Evolutionary conservation across 331 rosid species (phyloP).

Genomic region (Stylosanthes scabra): DNA sequence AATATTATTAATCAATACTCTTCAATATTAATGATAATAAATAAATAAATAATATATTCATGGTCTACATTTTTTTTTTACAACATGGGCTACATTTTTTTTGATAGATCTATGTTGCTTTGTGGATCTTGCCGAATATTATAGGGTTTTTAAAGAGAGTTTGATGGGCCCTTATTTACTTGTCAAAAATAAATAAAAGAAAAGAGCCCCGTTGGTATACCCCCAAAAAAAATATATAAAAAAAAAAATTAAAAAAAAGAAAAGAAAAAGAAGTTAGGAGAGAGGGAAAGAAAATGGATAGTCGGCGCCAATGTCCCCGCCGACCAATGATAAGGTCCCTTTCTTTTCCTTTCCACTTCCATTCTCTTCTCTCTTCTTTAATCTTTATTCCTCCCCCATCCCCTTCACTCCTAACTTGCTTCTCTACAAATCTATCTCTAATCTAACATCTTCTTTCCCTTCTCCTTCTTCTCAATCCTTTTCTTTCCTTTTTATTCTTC

Average conservation of each 20-base stretch:
- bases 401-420: not conserved
- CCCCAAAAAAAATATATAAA: too few species aligned
- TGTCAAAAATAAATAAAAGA: not conserved
- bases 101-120: too few species aligned
- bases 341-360: slow-evolving; percentile 24
- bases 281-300: slow-evolving; percentile 52
- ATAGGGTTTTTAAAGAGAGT: too few species aligned
- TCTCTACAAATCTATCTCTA: not conserved
- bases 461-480: not conserved
- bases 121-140: too few species aligned
- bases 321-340: slow-evolving; percentile 77
- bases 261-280: not conserved
- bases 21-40: too few species aligned
- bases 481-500: not conserved
- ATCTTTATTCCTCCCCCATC: slow-evolving; percentile 7
- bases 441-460: not conserved
- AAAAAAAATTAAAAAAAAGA: not conserved
- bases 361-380: not conserved
- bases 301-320: slow-evolving; percentile 83
- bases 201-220: not conserved
- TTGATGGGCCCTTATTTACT: too few species aligned
- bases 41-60: too few species aligned
- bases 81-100: too few species aligned
- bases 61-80: too few species aligned
- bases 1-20: too few species aligned